These are phyloP conservation scores for Monascus purpureus DNA, from an alignment of 495 filamentous ascomycete genomes.

Conservation along the genomic window DNA sequence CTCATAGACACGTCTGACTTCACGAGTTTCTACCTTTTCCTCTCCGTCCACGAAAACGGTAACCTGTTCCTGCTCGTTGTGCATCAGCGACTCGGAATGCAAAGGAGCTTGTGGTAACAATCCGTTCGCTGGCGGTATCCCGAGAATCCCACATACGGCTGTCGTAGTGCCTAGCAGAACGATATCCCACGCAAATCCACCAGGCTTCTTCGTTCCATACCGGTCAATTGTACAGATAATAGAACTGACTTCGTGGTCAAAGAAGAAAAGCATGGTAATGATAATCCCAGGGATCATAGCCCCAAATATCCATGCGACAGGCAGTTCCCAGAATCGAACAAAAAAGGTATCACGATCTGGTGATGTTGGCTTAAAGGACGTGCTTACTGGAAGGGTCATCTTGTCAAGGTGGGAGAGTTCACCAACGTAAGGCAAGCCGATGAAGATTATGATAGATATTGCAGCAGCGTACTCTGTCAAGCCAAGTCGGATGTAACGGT, in stretches of 20 bases:
- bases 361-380: slow-evolving; percentile 42
- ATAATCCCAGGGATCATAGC: slow-evolving; percentile 52
- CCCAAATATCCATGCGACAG: slow-evolving; percentile 46
- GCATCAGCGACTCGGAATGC: slow-evolving; percentile 53
- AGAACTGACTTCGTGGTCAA: slow-evolving; percentile 63
- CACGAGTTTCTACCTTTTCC: slow-evolving; percentile 23
- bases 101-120: slow-evolving; percentile 57
- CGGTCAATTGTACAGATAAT: slow-evolving; percentile 58
- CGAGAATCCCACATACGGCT: slow-evolving; percentile 52
- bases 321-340: slow-evolving; percentile 52
- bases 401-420: slow-evolving; percentile 49
- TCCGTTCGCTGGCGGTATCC: slow-evolving; percentile 57
- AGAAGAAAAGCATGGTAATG: slow-evolving; percentile 59
- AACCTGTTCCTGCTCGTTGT: slow-evolving; percentile 33
- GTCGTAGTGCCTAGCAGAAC: slow-evolving; percentile 55
- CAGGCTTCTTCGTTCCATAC: slow-evolving; percentile 51
- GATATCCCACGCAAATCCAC: slow-evolving; percentile 60
- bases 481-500: slow-evolving; percentile 50
- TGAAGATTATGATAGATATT: slow-evolving; percentile 56
- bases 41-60: slow-evolving; percentile 22
- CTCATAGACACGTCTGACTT: slow-evolving; percentile 44
- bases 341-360: slow-evolving; percentile 46
- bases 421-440: slow-evolving; percentile 51
- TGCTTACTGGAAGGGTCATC: slow-evolving; percentile 44
- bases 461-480: slow-evolving; percentile 57